Evolutionary conservation across 2,329 filamentous ascomycete genomes (phyloP).

Genomic region (Xylariomycetidae sp.): DNA sequence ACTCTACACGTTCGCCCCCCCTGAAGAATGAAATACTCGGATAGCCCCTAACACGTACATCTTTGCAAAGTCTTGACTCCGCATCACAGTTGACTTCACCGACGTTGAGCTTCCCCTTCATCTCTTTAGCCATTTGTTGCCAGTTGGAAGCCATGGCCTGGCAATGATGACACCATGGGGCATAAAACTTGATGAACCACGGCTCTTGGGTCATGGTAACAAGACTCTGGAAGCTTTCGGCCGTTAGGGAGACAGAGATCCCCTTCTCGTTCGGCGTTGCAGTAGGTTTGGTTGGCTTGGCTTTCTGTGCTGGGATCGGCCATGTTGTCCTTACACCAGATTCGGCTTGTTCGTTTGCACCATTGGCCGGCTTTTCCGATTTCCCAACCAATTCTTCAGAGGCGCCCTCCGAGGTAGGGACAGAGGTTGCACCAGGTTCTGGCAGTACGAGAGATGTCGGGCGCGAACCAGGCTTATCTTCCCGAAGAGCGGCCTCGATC

Average conservation of each 20-base stretch:
- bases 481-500: constrained; percentile 73
- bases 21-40: constrained; percentile 93
- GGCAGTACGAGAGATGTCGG: constrained; percentile 66
- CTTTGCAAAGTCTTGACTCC: constrained; percentile 86
- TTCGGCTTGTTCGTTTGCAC: constrained; percentile 6
- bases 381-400: constrained; percentile 25
- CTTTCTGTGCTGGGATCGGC: constrained; percentile 8
- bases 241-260: constrained; percentile 67
- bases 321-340: no score
- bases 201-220: constrained; percentile 86
- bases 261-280: constrained; percentile 70
- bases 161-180: constrained; percentile 95
- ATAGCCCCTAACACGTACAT: constrained; percentile 73
- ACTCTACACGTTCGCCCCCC: constrained; percentile 87
- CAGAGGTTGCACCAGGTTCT: constrained; percentile 58
- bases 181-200: constrained; percentile 99
- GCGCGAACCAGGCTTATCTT: constrained; percentile 74
- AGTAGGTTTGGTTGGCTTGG: constrained; percentile 47
- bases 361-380: constrained; percentile 10
- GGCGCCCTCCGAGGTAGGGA: constrained; percentile 21
- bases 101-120: constrained; percentile 84
- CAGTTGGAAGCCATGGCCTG: constrained; percentile 88
- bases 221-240: constrained; percentile 78
- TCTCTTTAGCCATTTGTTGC: constrained; percentile 83
- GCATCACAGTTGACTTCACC: constrained; percentile 94